Base-by-base conservation (phyloP, 2,329 filamentous ascomycete genomes). In the Microdochium paspali region DNA sequence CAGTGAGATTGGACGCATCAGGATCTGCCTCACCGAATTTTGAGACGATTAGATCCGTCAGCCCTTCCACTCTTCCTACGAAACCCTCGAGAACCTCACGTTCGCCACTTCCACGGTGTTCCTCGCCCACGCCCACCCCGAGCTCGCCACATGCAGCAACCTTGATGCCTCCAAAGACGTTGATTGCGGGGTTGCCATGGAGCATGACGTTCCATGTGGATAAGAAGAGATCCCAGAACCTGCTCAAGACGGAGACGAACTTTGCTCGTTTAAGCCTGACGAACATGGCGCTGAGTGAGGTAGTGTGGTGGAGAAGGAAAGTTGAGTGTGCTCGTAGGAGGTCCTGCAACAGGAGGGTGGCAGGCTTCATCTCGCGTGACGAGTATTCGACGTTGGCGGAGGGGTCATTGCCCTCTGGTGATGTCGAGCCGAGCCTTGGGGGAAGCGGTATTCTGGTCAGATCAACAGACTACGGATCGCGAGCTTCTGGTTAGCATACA, bases 51-150 rank as follows among this genome's bases (percentile, higher is more conserved):
- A 97, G 65, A 65, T 98, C 93, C 5, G 95, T 78, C 32, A 98
- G 73, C 1, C 93, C 93, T 46, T 93, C 84, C 23, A 88, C 87
- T 47, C 87, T 76, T 10, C 75, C 76, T 1, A 89, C 81, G 51
- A 95, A 80, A n/a, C 89, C 89, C 64, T 97, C 91, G 1, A 98
- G 71, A 0, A 97, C 91, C 57, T 94, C 91, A 57, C 91, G 77
- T 68, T 97, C 91, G 26, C 90, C 90, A 61, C 91, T 96, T 4
- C 91, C 91, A 63, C 90, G 85, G 47, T 96, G 88, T 68, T 97
- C 93, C 63, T 97, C 93, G 18, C 93, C 93, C 1, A 97, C 93
- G 0, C 93, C 93, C 43, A 96, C 80, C 15, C 93, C 93, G 24
- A 97, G 77, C 66, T 97, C 91, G 18, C 93, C 91, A 28, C 88